Conservation (phyloP, 306 rosid genomes). For the Lathyrus sativus region DNA sequence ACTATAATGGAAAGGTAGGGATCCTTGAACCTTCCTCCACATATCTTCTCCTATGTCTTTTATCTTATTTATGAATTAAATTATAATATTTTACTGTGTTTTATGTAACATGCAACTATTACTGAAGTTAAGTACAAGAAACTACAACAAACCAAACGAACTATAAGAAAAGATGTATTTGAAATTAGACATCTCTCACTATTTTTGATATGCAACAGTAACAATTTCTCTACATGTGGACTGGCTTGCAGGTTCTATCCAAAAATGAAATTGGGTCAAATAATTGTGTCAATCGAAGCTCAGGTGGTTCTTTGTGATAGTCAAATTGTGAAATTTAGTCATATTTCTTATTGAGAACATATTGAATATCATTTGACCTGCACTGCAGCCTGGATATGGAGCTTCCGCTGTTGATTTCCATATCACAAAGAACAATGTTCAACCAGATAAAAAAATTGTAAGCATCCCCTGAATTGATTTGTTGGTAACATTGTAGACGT, state of each 20-base stretch:
- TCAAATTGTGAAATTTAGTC: conserved; percentile 9
- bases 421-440: conserved; percentile 52
- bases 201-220: conserved; percentile 27
- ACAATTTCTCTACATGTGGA: conserved; percentile 5
- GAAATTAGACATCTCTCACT: conserved; percentile 9
- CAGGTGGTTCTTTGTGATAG: conserved; percentile 56
- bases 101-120: conserved; percentile 19
- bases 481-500: conserved; percentile 19
- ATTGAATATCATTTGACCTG: conserved; percentile 33
- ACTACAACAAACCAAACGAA: conserved; percentile 16
- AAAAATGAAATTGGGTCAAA: conserved; percentile 57
- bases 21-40: conserved; percentile 20
- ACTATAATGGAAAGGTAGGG: conserved; percentile 71
- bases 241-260: conserved; percentile 72
- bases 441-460: conserved; percentile 69
- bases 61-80: conserved; percentile 19
- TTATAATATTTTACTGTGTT: conserved; percentile 20
- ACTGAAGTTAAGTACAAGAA: conserved; percentile 15
- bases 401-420: conserved; percentile 64
- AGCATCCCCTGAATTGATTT: conserved; percentile 47
- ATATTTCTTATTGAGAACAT: conserved; percentile 23
- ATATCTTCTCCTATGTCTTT: conserved; percentile 12
- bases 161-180: conserved; percentile 25
- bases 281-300: conserved; percentile 63
- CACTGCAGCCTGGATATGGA: conserved; percentile 84